These are phyloP conservation scores for Jatropha multifida DNA, from an alignment of 441 rosid genomes.

Conservation along the genomic window DNA sequence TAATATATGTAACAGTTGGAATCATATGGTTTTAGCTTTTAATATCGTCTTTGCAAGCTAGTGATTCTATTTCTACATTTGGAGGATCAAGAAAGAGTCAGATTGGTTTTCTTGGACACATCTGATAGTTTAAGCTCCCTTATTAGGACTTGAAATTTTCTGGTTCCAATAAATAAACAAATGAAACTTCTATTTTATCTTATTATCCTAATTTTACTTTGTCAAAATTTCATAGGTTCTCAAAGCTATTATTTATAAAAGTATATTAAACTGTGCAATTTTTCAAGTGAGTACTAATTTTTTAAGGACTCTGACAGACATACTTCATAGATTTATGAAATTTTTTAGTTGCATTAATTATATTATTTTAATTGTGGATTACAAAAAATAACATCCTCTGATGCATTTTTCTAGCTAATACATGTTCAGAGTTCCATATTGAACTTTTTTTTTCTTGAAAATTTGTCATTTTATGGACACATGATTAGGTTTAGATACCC, in stretches of 20 bases:
- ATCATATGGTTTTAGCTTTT: constrained; percentile 3
- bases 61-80: neutral
- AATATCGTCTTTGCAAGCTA: neutral
- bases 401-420: constrained; percentile 8
- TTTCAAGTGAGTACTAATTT: constrained; percentile 30
- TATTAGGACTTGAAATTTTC: constrained; percentile 25
- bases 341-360: constrained; percentile 29
- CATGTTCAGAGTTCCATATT: constrained; percentile 25
- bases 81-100: constrained; percentile 18
- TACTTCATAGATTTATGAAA: constrained; percentile 47
- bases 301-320: constrained; percentile 57
- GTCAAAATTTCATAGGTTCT: constrained; percentile 26
- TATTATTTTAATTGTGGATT: constrained; percentile 30
- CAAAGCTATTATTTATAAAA: constrained; percentile 6
- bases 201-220: constrained; percentile 30
- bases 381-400: constrained; percentile 11
- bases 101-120: constrained; percentile 28
- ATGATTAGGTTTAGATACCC: constrained; percentile 32
- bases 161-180: constrained; percentile 39
- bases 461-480: constrained; percentile 20
- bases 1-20: neutral
- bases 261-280: neutral
- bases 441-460: constrained; percentile 19
- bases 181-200: constrained; percentile 64
- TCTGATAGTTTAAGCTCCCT: constrained; percentile 25